Evolutionary conservation across 768 basidiomycete species (phyloP).

Genomic region (Termitomyces sp.): DNA sequence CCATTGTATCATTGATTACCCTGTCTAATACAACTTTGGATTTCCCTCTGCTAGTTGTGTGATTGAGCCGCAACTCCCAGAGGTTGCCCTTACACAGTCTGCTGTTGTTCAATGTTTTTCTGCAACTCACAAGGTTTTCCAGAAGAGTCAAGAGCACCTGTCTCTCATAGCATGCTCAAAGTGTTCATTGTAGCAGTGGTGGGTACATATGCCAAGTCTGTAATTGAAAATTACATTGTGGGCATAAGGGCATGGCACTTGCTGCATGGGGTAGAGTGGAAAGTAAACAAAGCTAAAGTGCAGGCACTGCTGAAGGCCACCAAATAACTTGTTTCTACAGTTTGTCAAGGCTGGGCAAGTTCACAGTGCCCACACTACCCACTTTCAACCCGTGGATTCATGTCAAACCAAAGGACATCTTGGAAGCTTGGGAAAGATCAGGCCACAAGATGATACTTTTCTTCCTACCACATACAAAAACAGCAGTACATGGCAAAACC

Average conservation of each 20-base stretch:
- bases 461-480: slow-evolving; percentile 13
- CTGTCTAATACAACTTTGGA: too few relatives aligned
- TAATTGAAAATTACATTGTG: neutral
- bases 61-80: too few relatives aligned
- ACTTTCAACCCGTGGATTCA: slow-evolving; percentile 12
- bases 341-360: too few relatives aligned
- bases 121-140: too few relatives aligned
- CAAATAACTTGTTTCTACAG: too few relatives aligned
- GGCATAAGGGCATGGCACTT: neutral
- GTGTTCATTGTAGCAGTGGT: neutral
- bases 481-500: slow-evolving; percentile 10
- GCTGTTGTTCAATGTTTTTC: too few relatives aligned
- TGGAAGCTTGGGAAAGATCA: neutral
- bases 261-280: neutral
- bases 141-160: too few relatives aligned
- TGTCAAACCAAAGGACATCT: slow-evolving; percentile 10
- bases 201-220: neutral
- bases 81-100: too few relatives aligned
- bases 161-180: neutral
- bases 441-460: slow-evolving; percentile 4
- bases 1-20: too few relatives aligned
- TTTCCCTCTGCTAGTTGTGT: too few relatives aligned
- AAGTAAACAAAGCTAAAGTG: neutral
- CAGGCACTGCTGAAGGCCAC: neutral
- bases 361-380: too few relatives aligned